phyloP scores from a whole-genome alignment of 495 filamentous ascomycete genomes.

The Daldinia childiae region DNA sequence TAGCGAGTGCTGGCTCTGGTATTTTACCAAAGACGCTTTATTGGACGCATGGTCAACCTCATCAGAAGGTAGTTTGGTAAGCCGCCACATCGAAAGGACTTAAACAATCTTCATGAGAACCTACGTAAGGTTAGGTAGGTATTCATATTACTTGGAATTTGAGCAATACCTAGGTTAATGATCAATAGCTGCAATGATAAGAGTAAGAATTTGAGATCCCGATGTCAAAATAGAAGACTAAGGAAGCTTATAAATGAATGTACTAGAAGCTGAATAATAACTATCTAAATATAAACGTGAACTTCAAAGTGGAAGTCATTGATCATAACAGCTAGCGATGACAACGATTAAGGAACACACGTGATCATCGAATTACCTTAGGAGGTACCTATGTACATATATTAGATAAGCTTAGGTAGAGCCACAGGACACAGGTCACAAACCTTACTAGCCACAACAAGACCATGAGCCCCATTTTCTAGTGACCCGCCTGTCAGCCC shows the following conservation, averaged over 20 bases:
- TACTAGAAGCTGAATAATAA: not conserved
- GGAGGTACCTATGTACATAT: no score
- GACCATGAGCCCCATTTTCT: not conserved
- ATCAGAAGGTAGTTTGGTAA: no score
- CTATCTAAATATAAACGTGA: not conserved
- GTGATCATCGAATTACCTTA: constrained; percentile 3
- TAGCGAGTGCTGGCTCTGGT: no score
- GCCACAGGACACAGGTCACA: constrained; percentile 4
- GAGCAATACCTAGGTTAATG: not conserved
- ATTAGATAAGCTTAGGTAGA: constrained; percentile 1
- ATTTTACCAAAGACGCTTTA: no score
- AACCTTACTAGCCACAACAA: not conserved
- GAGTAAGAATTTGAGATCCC: not conserved
- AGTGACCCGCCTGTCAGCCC: not conserved
- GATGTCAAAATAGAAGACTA: no score
- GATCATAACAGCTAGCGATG: not conserved
- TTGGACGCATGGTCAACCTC: no score
- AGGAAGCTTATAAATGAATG: not conserved
- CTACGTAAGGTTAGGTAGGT: no score
- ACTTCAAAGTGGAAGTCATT: not conserved
- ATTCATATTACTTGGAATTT: not conserved
- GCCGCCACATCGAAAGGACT: no score
- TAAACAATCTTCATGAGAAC: no score
- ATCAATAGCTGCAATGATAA: not conserved
- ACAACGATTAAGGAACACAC: constrained; percentile 3